Evolutionary conservation across 495 filamentous ascomycete genomes (phyloP).

Genomic region (Aspergillus olivimuriae): DNA sequence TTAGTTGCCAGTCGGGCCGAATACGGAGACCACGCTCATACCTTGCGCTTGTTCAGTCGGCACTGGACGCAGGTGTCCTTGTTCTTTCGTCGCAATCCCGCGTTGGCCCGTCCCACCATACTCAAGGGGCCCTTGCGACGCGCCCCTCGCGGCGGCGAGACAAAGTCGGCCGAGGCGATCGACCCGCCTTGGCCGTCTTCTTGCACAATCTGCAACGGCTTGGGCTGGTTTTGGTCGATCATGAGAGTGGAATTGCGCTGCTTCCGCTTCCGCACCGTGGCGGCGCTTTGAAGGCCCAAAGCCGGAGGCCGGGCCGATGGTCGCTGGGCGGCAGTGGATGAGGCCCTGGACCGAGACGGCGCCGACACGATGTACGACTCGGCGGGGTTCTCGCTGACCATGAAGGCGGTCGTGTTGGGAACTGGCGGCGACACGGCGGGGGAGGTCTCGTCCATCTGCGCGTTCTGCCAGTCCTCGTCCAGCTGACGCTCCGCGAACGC

Average conservation of each 20-base stretch:
- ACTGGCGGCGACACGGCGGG: slow-evolving; percentile 20
- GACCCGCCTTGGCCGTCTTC: slow-evolving; percentile 43
- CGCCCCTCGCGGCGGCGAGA: slow-evolving; percentile 39
- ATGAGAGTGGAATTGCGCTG: slow-evolving; percentile 25
- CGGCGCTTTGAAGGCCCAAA: slow-evolving; percentile 31
- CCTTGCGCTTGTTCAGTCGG: slow-evolving; percentile 44
- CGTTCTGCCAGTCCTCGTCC: slow-evolving; percentile 32
- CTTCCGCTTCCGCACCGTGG: slow-evolving; percentile 38
- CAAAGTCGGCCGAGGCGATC: slow-evolving; percentile 44
- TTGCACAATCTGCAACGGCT: slow-evolving; percentile 42
- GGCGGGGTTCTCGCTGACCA: slow-evolving; percentile 32
- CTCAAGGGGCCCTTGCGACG: slow-evolving; percentile 42
- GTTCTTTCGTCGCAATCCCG: slow-evolving; percentile 41
- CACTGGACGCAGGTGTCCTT: slow-evolving; percentile 46
- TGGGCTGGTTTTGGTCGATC: slow-evolving; percentile 25
- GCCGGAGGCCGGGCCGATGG: slow-evolving; percentile 21
- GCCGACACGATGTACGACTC: slow-evolving; percentile 26
- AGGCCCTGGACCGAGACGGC: slow-evolving; percentile 22
- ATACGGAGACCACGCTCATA: slow-evolving; percentile 10
- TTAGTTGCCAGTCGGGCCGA: background rate
- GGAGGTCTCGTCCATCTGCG: slow-evolving; percentile 18
- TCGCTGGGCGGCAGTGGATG: slow-evolving; percentile 23
- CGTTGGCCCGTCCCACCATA: slow-evolving; percentile 40
- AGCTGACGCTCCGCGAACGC: slow-evolving; percentile 27
- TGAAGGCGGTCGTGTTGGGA: slow-evolving; percentile 30